Conservation (phyloP, 23 red algal genomes). For the Gracilaria gracilis region DNA sequence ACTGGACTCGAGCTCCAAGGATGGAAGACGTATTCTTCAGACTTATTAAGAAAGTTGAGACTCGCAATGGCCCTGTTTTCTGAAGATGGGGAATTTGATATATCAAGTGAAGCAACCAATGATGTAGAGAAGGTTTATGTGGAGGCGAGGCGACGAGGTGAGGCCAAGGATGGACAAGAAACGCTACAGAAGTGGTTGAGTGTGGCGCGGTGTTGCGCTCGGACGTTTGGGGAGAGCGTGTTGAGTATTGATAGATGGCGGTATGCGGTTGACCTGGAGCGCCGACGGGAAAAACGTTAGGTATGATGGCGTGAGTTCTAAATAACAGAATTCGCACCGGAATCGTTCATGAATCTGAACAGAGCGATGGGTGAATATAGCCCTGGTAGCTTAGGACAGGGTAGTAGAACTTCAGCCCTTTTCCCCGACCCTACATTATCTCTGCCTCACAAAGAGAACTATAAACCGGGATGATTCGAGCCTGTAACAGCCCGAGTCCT, state of each 20-base stretch:
- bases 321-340: not conserved
- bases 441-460: no score
- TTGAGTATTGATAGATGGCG: constrained; percentile 64
- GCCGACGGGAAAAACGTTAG: constrained; percentile 44
- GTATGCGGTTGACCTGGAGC: constrained; percentile 60
- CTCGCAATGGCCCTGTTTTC: constrained; percentile 53
- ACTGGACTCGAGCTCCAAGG: not conserved
- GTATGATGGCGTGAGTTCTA: not conserved
- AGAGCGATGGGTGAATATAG: no score
- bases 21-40: constrained; percentile 25
- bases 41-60: constrained; percentile 44
- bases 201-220: constrained; percentile 54
- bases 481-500: no score
- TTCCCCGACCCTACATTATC: no score
- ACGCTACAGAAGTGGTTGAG: constrained; percentile 62
- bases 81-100: constrained; percentile 67
- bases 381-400: no score
- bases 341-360: not conserved
- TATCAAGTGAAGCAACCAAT: constrained; percentile 24
- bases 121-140: constrained; percentile 66
- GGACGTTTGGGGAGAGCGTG: constrained; percentile 32
- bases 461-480: not conserved
- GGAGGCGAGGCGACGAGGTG: constrained; percentile 42
- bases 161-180: constrained; percentile 61
- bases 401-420: no score